Evolutionary conservation across 345 rosid genomes (phyloP).

Genomic region (Combretum micranthum): DNA sequence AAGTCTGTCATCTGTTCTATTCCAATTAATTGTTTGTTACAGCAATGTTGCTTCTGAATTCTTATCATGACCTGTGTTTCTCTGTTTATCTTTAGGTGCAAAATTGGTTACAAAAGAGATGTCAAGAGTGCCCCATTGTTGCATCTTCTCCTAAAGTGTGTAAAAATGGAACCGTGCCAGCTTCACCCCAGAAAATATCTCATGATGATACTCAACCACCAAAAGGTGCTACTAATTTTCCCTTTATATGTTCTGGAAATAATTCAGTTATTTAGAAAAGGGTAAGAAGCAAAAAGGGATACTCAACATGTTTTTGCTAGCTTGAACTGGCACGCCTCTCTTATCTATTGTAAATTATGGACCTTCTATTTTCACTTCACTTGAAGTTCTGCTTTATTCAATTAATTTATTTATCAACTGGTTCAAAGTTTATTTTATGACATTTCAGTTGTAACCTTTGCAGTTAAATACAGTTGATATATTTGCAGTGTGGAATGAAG

Average conservation of each 20-base stretch:
- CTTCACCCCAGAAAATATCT: constrained; percentile 14
- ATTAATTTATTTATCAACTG: too few relatives aligned
- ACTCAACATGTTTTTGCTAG: too few relatives aligned
- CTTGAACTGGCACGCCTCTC: too few relatives aligned
- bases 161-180: constrained; percentile 12
- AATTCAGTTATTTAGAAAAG: too few relatives aligned
- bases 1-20: constrained; percentile 20
- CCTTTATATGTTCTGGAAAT: neutral
- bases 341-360: too few relatives aligned
- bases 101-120: constrained; percentile 36
- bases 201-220: constrained; percentile 21
- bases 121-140: constrained; percentile 19
- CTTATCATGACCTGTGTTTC: neutral
- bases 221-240: constrained; percentile 23
- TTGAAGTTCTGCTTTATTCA: too few relatives aligned
- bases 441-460: too few relatives aligned
- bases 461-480: too few relatives aligned
- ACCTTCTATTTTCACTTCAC: too few relatives aligned
- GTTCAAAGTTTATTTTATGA: too few relatives aligned
- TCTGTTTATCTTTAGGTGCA: constrained; percentile 28
- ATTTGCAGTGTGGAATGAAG: too few relatives aligned
- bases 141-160: constrained; percentile 25
- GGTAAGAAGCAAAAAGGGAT: too few relatives aligned
- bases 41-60: constrained; percentile 1
- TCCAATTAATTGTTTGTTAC: neutral